A percentile compares a stretch with the other conserved stretches of the same genome.
phyloP scores from a whole-genome alignment of 129 eudicot genomes.

The Artemisia tridentata region DNA sequence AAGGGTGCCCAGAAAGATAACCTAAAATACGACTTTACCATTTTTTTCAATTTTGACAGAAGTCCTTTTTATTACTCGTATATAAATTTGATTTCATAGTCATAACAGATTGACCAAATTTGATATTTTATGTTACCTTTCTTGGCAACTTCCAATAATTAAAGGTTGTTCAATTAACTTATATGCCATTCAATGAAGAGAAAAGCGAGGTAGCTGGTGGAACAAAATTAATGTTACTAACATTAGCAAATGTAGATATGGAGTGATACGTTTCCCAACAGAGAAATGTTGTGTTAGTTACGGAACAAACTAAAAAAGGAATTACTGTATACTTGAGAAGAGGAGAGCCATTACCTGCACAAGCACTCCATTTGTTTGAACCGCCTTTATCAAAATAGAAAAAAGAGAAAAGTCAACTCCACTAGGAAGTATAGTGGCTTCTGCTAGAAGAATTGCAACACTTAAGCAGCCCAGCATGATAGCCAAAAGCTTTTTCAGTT shows the following conservation, averaged over 20 bases:
- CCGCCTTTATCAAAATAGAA: slow-evolving; percentile 59
- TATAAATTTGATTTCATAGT: too few relatives aligned
- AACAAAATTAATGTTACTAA: not conserved
- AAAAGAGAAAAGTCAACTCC: slow-evolving; percentile 85
- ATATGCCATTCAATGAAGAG: not conserved
- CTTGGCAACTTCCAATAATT: too few relatives aligned
- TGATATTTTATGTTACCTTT: too few relatives aligned
- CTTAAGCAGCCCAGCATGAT: slow-evolving; percentile 70
- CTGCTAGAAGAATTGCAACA: slow-evolving; percentile 87
- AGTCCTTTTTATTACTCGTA: too few relatives aligned
- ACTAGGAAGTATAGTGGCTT: slow-evolving; percentile 75
- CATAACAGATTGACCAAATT: too few relatives aligned
- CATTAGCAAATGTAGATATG: slow-evolving; percentile 2
- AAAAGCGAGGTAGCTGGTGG: not conserved
- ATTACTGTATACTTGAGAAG: not conserved
- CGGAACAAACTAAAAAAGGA: not conserved
- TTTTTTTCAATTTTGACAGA: too few relatives aligned
- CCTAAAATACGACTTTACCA: too few relatives aligned
- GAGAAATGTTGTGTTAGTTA: not conserved
- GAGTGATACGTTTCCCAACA: not conserved
- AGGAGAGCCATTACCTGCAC: slow-evolving; percentile 61
- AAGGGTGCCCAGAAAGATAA: not conserved
- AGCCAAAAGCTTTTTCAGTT: slow-evolving; percentile 62
- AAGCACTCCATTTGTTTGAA: slow-evolving; percentile 52
- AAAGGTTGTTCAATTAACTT: not conserved